These are phyloP conservation scores for Trichoderma atrobrunneum DNA, from an alignment of 2,329 filamentous ascomycete species.

Conservation along the genomic window DNA sequence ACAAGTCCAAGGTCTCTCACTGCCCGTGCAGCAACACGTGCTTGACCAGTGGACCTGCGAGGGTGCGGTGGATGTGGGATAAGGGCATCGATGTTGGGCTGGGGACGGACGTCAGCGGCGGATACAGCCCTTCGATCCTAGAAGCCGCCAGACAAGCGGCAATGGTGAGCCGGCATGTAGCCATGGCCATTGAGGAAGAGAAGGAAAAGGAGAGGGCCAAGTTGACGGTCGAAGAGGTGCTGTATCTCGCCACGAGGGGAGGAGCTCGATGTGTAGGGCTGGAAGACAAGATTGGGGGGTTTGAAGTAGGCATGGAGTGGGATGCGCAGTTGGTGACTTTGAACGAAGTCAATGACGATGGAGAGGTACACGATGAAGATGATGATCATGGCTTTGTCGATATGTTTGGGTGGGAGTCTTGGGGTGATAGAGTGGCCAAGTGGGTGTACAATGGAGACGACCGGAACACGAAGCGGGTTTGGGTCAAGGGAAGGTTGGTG, in stretches of 20 bases:
- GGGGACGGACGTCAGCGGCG: conserved; percentile 88
- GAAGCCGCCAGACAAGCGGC: conserved; percentile 80
- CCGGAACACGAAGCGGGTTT: conserved; percentile 82
- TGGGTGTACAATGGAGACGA: conserved; percentile 96
- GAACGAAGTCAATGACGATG: conserved; percentile 39
- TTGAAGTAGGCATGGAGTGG: conserved; percentile 84
- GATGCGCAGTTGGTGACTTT: conserved; percentile 83
- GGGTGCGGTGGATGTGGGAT: conserved; percentile 71
- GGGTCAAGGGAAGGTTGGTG: conserved; percentile 82
- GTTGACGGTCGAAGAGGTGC: conserved; percentile 77
- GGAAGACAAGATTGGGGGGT: conserved; percentile 68
- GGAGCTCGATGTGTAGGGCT: conserved; percentile 81
- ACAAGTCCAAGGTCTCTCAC: conserved; percentile 70
- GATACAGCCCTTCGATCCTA: conserved; percentile 77
- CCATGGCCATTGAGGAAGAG: conserved; percentile 44
- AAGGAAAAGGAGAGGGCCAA: conserved; percentile 52
- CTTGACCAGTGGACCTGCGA: conserved; percentile 74
- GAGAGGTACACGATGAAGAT: conserved; percentile 21
- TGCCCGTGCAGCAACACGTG: conserved; percentile 86
- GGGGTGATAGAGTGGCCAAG: conserved; percentile 83
- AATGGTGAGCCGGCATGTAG: conserved; percentile 71
- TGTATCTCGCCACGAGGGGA: conserved; percentile 85
- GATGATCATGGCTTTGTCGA: conserved; percentile 66
- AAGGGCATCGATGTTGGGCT: conserved; percentile 76
- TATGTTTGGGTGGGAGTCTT: conserved; percentile 87